Conservation (phyloP, 208 protist genomes). For the Angomonas deanei region DNA sequence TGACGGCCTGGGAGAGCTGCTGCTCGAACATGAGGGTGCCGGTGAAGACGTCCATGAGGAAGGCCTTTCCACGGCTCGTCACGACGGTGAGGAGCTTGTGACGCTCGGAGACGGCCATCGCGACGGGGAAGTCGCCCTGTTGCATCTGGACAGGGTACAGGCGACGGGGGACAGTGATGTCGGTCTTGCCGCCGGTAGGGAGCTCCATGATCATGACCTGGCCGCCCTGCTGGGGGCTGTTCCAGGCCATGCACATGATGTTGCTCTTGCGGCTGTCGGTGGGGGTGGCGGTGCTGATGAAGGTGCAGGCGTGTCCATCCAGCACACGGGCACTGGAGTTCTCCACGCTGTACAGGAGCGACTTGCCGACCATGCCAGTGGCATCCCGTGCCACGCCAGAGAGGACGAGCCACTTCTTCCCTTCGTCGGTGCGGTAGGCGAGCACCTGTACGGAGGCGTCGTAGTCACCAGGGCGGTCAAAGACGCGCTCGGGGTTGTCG, state of each 20-base stretch:
- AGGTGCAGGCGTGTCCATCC: conserved; percentile 95
- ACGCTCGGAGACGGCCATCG: conserved; percentile 93
- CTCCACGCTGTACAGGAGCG: conserved; percentile 97
- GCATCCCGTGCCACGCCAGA: conserved; percentile 88
- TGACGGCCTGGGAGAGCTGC: conserved; percentile 92
- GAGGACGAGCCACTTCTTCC: conserved; percentile 96
- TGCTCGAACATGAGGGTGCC: conserved; percentile 93
- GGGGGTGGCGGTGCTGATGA: conserved; percentile 82
- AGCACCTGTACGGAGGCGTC: conserved; percentile 93
- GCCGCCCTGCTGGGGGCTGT: conserved; percentile 72
- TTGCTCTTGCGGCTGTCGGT: conserved; percentile 75
- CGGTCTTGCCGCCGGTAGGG: conserved; percentile 67
- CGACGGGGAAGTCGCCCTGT: conserved; percentile 97
- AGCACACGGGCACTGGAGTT: conserved; percentile 92
- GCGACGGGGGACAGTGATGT: conserved; percentile 57
- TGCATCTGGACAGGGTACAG: conserved; percentile 55
- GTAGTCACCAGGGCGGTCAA: conserved; percentile 92
- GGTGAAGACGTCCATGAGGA: conserved; percentile 96
- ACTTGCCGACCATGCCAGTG: conserved; percentile 90
- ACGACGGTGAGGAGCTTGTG: conserved; percentile 97
- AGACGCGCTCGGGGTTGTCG: conserved; percentile 94
- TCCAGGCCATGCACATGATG: conserved; percentile 94
- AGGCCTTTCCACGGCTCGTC: conserved; percentile 93
- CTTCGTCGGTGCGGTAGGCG: conserved; percentile 93
- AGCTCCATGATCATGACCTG: conserved; percentile 91